phyloP scores from a whole-genome alignment of 352 stramenopile genomes.

The Pythium pyrilobum region DNA sequence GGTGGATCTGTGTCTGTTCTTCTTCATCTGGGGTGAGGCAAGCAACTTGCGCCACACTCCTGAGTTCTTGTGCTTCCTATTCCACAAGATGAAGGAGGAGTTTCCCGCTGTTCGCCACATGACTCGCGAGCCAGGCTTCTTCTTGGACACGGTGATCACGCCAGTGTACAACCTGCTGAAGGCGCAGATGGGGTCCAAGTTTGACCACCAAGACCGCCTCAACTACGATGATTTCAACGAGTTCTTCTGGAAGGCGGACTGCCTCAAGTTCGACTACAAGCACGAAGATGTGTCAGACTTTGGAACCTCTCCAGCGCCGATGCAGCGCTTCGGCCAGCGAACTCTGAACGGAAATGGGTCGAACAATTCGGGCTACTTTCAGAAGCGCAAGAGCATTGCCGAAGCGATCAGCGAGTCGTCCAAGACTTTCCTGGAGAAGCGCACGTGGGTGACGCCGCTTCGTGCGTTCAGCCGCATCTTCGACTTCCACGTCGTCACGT shows the following conservation, averaged over 20 bases:
- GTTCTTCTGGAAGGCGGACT: conserved; percentile 98
- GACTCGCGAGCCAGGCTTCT: conserved; percentile 92
- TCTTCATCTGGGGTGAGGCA: conserved; percentile 98
- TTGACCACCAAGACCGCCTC: conserved; percentile 92
- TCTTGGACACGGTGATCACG: conserved; percentile 96
- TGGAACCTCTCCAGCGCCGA: conserved; percentile 47
- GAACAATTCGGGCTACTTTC: conserved; percentile 30
- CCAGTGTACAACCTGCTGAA: conserved; percentile 91
- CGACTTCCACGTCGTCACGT: conserved; percentile 97
- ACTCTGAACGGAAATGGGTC: conserved; percentile 17
- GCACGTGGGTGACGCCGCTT: conserved; percentile 94
- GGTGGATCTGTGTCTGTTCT: conserved; percentile 91
- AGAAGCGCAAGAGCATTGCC: conserved; percentile 79
- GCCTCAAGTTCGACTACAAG: conserved; percentile 94
- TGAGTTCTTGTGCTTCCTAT: conserved; percentile 98
- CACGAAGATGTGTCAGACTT: conserved; percentile 79
- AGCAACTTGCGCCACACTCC: conserved; percentile 97
- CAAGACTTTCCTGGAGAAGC: conserved; percentile 98
- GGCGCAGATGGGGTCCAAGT: conserved; percentile 84
- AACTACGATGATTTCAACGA: conserved; percentile 99
- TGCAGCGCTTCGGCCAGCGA: conserved; percentile 45
- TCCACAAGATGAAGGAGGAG: conserved; percentile 93
- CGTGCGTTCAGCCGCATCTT: conserved; percentile 95
- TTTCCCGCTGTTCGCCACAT: conserved; percentile 66
- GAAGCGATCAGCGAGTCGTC: conserved; percentile 86